Conservation (phyloP, 176 grass and related monocot species). For the Guadua angustifolia region DNA sequence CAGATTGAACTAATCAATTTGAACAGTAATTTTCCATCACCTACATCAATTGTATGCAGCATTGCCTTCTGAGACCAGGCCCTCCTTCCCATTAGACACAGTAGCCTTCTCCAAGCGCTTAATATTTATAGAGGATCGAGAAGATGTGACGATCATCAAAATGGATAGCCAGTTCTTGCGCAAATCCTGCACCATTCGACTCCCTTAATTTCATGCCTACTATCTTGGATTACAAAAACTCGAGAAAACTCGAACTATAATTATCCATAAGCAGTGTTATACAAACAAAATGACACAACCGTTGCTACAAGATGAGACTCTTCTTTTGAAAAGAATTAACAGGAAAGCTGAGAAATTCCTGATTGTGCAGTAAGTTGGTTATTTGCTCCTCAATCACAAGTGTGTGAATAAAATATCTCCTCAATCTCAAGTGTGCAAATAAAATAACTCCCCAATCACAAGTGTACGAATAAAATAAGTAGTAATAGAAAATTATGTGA, state of each 20-base stretch:
- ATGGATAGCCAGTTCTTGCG: constrained; percentile 94
- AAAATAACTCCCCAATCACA: too few species aligned
- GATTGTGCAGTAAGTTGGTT: too few species aligned
- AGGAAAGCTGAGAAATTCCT: too few species aligned
- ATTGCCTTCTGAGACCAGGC: constrained; percentile 96
- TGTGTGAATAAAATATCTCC: too few species aligned
- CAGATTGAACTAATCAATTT: constrained; percentile 25
- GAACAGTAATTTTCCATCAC: constrained; percentile 48
- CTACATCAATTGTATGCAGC: constrained; percentile 98
- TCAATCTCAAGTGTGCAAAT: too few species aligned
- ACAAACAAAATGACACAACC: too few species aligned
- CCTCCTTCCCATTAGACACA: constrained; percentile 93
- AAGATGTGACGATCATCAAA: constrained; percentile 99
- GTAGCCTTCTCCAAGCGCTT: constrained; percentile 95
- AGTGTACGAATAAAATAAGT: too few species aligned
- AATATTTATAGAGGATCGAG: constrained; percentile 94
- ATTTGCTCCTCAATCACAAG: too few species aligned
- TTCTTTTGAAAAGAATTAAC: too few species aligned
- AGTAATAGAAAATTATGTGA: too few species aligned
- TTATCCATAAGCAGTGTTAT: neutral
- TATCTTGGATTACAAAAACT: constrained; percentile 12
- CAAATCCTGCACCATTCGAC: constrained; percentile 67
- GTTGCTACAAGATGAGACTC: too few species aligned
- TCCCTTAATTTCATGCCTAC: constrained; percentile 1
- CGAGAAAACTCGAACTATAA: constrained; percentile 15